Evolutionary conservation across 768 basidiomycete genomes (phyloP), one percentile per base, ranked within the genome.

Genomic region (Agrocybe praecox): DNA sequence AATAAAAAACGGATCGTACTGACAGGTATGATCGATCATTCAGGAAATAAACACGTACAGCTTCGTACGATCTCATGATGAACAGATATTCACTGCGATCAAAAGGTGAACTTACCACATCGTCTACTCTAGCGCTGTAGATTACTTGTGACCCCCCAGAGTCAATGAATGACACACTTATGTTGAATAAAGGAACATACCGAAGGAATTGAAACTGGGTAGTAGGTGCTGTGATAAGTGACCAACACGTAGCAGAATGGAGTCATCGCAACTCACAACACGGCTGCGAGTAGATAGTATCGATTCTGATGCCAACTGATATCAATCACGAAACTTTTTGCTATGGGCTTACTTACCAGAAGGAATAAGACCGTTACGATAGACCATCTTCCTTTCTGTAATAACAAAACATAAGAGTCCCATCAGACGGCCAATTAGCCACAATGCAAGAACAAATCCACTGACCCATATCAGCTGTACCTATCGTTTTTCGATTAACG

Each of bases 401-500:
- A 9, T n/a, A n/a, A n/a, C n/a, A n/a, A n/a, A n/a, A n/a, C n/a
- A n/a, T n/a, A n/a, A n/a, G n/a, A n/a, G n/a, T n/a, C n/a, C n/a
- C n/a, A n/a, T n/a, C n/a, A n/a, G n/a, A n/a, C n/a, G n/a, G n/a
- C n/a, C n/a, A n/a, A n/a, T n/a, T n/a, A n/a, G n/a, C n/a, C n/a
- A n/a, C n/a, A n/a, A n/a, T n/a, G n/a, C n/a, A n/a, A n/a, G n/a
- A n/a, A n/a, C 40, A 29, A 8, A 34, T 2, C 8, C 15, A 18
- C 46, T 18, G 9, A 55, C 53, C 53, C 53, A 55, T 21, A 55
- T 55, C 17, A 46, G 19, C 15, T 40, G n/a, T n/a, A n/a, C n/a
- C n/a, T n/a, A n/a, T n/a, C n/a, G n/a, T n/a, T n/a, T n/a, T n/a
- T n/a, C n/a, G n/a, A n/a, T n/a, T n/a, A n/a, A n/a, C n/a, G n/a